Percentiles rank a stretch among this genome's conserved stretches.
These are phyloP conservation scores for Termitomyces titanicus DNA, from an alignment of 768 basidiomycete species.

Conservation along the genomic window DNA sequence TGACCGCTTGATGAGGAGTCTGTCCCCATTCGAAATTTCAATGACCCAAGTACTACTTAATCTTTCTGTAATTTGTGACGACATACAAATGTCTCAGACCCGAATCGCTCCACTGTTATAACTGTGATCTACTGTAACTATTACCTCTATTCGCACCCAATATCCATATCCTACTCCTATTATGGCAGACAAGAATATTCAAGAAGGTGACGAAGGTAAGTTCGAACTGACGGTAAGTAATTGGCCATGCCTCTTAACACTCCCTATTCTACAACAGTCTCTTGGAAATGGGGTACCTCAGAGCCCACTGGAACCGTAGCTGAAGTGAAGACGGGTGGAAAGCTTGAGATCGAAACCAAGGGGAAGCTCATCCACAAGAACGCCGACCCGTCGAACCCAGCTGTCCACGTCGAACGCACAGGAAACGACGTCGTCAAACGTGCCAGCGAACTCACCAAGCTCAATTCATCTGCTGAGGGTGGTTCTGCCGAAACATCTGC, in stretches of 20 bases:
- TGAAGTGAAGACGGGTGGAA: constrained; percentile 20
- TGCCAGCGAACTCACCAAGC: constrained; percentile 23
- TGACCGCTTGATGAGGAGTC: no score
- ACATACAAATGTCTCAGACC: constrained; percentile 10
- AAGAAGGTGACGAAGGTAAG: constrained; percentile 26
- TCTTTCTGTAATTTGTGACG: constrained; percentile 1
- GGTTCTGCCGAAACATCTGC: neutral
- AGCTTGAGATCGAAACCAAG: constrained; percentile 24
- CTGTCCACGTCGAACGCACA: constrained; percentile 22
- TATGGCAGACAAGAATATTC: constrained; percentile 22
- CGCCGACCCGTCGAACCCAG: constrained; percentile 22
- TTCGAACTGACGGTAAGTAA: neutral
- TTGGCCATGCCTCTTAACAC: neutral
- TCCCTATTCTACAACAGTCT: constrained; percentile 8
- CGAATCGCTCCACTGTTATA: neutral
- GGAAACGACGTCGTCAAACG: constrained; percentile 28
- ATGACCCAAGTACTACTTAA: no score
- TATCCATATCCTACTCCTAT: neutral
- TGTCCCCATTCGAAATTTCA: no score
- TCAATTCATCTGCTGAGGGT: constrained; percentile 2
- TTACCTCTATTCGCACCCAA: neutral
- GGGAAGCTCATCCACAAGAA: constrained; percentile 26
- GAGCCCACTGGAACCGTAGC: constrained; percentile 20
- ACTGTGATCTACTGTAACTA: neutral
- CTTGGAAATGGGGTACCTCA: constrained; percentile 23